Evolutionary conservation across 768 basidiomycete genomes (phyloP), one percentile per base, ranked within the genome.

Genomic region (Nevesoporus exiguus): DNA sequence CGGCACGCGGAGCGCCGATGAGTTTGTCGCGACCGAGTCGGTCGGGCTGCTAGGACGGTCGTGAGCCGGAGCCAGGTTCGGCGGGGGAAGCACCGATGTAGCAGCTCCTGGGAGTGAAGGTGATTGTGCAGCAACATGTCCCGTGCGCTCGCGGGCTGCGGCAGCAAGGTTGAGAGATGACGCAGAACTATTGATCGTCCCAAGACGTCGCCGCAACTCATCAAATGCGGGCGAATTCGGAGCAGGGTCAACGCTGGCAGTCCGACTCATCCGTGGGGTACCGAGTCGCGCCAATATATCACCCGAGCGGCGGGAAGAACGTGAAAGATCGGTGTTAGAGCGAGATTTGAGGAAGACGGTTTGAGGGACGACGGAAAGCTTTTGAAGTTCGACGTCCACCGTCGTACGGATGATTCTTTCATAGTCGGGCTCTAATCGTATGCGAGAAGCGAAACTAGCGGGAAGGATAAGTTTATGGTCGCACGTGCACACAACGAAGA

Each of bases 321-420:
- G 63, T 9, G 70, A 52, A 11, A 70, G 50, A 7, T 85, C 82
- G 7, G 73, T 66, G 22, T 71, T 65, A 19, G 68, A 44, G 19
- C 57, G 57, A 25, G 80, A 65, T 62, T 81, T 90, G 60, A 97
- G 74, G 70, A 98, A 97, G 19, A 97, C 85, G 0, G 93, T 97
- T 55, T 91, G 92, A 13, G 93, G 93, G 0, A 94, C 89, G 5
- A 95, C 87, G 1, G 88, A 87, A 4, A 98, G 82, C 62, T 91
- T 93, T 62, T 88, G 88, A 37, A 99, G 78, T 54, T 92, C 88
- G 31, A 93, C 77, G 46, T 86, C 81, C 19, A 81, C 81, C 9
- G 77, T 80, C 5, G 82, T 76, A 65, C 83, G 86, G 22, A 91
- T 75, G 54, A 77, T 80, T 61, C 79, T 80, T 19, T 84, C 85